phyloP scores from a whole-genome alignment of 768 basidiomycete species.

The Russula ochroleuca region DNA sequence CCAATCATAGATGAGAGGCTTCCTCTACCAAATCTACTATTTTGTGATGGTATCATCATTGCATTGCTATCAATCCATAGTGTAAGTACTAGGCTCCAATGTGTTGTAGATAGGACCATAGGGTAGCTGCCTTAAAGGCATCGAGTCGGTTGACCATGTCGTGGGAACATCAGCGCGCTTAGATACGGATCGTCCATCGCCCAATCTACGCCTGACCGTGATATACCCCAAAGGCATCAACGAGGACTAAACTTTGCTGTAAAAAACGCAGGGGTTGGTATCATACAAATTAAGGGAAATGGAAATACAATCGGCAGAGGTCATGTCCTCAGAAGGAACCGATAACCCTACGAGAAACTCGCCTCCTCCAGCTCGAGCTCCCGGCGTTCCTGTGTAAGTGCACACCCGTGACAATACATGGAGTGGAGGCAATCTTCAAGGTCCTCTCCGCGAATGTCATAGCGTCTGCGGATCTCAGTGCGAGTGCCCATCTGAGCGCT shows the following conservation, averaged over 20 bases:
- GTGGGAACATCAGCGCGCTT: background rate
- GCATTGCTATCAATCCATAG: background rate
- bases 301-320: background rate
- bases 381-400: constrained; percentile 45
- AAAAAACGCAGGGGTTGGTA: background rate
- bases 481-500: constrained; percentile 36
- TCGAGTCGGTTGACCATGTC: too few relatives aligned
- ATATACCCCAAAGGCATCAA: background rate
- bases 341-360: constrained; percentile 27
- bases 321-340: background rate
- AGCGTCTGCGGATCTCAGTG: constrained; percentile 40
- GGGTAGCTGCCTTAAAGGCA: too few relatives aligned
- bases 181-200: background rate
- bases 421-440: constrained; percentile 41
- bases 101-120: background rate
- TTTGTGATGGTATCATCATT: background rate
- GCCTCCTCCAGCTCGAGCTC: constrained; percentile 48
- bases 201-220: background rate
- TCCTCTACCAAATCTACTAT: background rate
- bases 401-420: constrained; percentile 46
- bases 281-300: background rate
- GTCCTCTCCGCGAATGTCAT: constrained; percentile 44
- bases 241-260: background rate
- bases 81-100: background rate
- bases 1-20: background rate